Base-by-base conservation (phyloP, 495 filamentous ascomycete species). In the Xanthoparmelia taractica region DNA sequence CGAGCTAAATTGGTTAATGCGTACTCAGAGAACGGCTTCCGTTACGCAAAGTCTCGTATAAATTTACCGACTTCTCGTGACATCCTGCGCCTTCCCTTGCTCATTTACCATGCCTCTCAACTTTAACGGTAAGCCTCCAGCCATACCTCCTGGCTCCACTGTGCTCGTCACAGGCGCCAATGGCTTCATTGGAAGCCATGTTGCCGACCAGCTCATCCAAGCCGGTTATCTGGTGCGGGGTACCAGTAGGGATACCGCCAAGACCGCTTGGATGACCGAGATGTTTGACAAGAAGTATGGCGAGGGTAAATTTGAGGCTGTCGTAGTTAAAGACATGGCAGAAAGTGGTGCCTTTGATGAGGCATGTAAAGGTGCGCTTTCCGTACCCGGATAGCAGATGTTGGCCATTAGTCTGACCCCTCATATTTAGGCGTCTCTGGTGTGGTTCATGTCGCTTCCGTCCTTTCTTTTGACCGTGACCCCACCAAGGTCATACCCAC, bases 161-260 rank as follows among this genome's bases (percentile, higher is more conserved):
- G 66, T 79, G 65, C 73, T 85, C 23, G 76, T 87, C 36, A 86
- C 82, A 7, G 82, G 82, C n/a, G 76, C 72, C 29, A 85, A 80
- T 66, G 82, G 83, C 57, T 82, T 75, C 63, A 80, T 85, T 61
- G 83, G 69, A 25, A 79, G 77, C 36, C 79, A 85, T 60, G 68
- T 80, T 25, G 74, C 74, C 57, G 72, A 83, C 67, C 66, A 78
- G 36, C 69, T 84, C 15, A 75, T 86, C 10, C 62, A 69, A 17
- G 70, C 76, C 4, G 81, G 80, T 40, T 84, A 81, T 64, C 67
- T 65, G 20, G 80, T 85, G 25, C 74, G 79, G 23, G 82, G 83
- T 27, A 82, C 82, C 2, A 74, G 78, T 10, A 78, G 83, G 27
- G 62, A 71, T 17, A 56, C 58, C 8, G 65, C 67, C 36, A 81